These are phyloP conservation scores for Triglochin maritima DNA, from an alignment of 106 monocot species.

Conservation along the genomic window DNA sequence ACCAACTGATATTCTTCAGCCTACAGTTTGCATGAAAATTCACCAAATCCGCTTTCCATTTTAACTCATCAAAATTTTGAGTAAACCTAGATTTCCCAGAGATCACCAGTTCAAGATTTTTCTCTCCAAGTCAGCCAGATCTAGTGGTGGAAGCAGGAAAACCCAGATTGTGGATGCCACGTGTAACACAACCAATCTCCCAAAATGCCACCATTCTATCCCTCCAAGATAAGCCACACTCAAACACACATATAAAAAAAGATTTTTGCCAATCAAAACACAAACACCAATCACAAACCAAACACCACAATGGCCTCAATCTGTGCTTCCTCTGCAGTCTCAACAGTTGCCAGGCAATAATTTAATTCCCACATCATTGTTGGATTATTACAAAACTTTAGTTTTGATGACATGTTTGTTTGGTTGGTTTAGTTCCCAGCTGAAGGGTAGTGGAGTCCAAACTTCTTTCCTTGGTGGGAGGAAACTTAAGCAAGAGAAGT, in stretches of 20 bases:
- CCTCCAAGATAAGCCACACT: neutral
- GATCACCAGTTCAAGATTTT: neutral
- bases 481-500: slow-evolving; percentile 26
- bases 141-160: too few relatives aligned
- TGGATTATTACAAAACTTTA: too few relatives aligned
- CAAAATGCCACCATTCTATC: neutral
- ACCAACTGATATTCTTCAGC: too few relatives aligned
- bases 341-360: neutral
- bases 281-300: neutral
- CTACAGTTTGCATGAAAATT: too few relatives aligned
- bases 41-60: neutral
- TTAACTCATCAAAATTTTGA: neutral
- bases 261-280: too few relatives aligned
- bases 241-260: neutral
- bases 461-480: slow-evolving; percentile 52
- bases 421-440: slow-evolving; percentile 22
- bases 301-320: neutral
- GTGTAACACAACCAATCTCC: neutral
- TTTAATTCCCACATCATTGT: too few relatives aligned
- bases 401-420: too few relatives aligned
- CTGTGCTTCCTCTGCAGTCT: neutral
- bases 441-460: slow-evolving; percentile 20
- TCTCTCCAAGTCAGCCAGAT: neutral
- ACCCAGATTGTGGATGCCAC: too few relatives aligned
- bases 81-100: neutral